Conservation (phyloP, 352 stramenopile species). For the Phytophthora capsici region DNA sequence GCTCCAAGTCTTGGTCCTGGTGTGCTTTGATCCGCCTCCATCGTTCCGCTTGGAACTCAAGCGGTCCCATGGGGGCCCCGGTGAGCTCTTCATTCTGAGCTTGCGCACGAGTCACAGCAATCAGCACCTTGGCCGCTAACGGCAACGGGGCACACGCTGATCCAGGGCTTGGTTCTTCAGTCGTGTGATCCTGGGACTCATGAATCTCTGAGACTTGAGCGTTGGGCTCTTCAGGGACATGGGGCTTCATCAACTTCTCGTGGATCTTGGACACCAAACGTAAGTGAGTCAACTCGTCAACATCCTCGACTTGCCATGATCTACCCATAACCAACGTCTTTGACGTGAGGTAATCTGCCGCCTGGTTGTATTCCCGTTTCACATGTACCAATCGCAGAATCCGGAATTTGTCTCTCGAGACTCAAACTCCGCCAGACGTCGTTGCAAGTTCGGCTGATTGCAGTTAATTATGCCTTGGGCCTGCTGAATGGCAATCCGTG, state of each 20-base stretch:
- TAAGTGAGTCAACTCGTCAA: background rate
- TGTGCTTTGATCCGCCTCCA: slow-evolving; percentile 16
- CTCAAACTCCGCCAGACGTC: background rate
- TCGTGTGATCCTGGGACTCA: no score
- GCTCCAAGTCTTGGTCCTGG: background rate
- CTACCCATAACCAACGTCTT: background rate
- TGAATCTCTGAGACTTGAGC: no score
- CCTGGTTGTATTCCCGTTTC: slow-evolving; percentile 11
- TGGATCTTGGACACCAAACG: background rate
- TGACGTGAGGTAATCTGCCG: slow-evolving; percentile 2
- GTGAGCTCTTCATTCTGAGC: background rate
- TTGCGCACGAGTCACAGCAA: background rate
- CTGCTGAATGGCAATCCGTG: slow-evolving; percentile 5
- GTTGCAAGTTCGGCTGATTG: slow-evolving; percentile 9
- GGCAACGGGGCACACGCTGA: background rate
- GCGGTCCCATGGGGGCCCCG: no score
- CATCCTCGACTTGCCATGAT: background rate
- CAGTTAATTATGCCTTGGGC: slow-evolving; percentile 9
- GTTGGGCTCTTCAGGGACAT: no score
- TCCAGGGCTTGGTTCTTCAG: background rate
- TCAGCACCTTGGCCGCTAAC: background rate
- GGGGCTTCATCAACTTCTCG: slow-evolving; percentile 2
- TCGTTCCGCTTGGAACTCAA: slow-evolving; percentile 5
- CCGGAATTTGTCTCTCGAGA: background rate
- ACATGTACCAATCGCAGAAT: slow-evolving; percentile 1